Evolutionary conservation across 306 rosid species (phyloP).

Genomic region (Hippophae rhamnoides): DNA sequence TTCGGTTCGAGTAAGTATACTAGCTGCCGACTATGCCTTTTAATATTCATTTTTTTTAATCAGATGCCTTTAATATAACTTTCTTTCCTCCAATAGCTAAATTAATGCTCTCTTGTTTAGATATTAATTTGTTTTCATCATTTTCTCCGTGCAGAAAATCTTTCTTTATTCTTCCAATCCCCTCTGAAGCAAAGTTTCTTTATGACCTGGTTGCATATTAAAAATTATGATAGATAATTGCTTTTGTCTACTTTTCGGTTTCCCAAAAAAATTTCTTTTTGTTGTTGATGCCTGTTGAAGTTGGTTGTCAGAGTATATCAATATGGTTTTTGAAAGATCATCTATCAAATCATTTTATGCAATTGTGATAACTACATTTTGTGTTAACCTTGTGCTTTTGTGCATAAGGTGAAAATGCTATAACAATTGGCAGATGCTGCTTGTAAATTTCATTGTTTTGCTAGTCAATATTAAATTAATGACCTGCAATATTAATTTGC

Average conservation of each 20-base stretch:
- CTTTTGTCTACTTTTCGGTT: too few relatives aligned
- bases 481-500: constrained; percentile 21
- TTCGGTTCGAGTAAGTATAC: constrained; percentile 83
- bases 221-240: too few relatives aligned
- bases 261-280: too few relatives aligned
- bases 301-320: too few relatives aligned
- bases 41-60: too few relatives aligned
- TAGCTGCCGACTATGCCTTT: background rate
- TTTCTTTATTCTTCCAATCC: too few relatives aligned
- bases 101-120: background rate
- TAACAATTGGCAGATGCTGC: background rate
- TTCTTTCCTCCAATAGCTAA: background rate
- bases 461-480: constrained; percentile 7
- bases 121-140: background rate
- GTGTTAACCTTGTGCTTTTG: background rate
- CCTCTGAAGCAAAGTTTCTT: too few relatives aligned
- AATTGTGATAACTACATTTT: background rate
- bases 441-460: background rate
- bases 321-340: too few relatives aligned
- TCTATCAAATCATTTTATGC: too few relatives aligned
- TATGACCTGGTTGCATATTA: too few relatives aligned
- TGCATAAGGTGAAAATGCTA: background rate
- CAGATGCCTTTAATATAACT: background rate
- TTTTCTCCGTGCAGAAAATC: background rate
- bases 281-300: too few relatives aligned